Conservation (phyloP, 495 filamentous ascomycete species). For the Hypomontagnella submonticulosa region DNA sequence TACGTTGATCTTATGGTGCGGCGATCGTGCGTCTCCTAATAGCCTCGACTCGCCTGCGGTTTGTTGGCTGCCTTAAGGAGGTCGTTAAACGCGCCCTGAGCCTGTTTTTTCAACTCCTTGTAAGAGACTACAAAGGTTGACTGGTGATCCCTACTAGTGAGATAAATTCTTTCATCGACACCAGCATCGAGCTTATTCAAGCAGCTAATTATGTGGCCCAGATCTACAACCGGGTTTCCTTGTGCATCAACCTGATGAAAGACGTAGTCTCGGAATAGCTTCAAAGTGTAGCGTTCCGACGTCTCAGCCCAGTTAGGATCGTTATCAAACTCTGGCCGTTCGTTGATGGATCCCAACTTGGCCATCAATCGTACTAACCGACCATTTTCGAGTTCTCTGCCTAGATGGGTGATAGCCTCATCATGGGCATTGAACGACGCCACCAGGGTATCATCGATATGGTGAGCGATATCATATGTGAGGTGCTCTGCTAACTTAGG, state of each 20-base stretch:
- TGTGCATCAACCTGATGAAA: conserved; percentile 93
- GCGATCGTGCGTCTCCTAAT: conserved; percentile 23
- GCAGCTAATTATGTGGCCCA: conserved; percentile 84
- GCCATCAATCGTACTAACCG: conserved; percentile 81
- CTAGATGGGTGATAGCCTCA: conserved; percentile 66
- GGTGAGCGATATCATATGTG: conserved; percentile 76
- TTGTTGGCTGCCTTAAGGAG: conserved; percentile 67
- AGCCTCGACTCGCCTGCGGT: conserved; percentile 29
- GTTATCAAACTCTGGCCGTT: conserved; percentile 84
- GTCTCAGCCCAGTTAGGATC: conserved; percentile 85
- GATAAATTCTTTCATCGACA: conserved; percentile 81
- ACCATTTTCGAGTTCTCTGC: conserved; percentile 89
- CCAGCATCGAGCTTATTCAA: conserved; percentile 94
- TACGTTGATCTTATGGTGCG: conserved; percentile 7
- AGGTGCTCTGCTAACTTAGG: conserved; percentile 81
- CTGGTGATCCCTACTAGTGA: conserved; percentile 90
- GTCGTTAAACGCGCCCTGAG: conserved; percentile 83
- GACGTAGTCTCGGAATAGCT: conserved; percentile 95
- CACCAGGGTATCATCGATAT: conserved; percentile 80
- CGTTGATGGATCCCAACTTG: conserved; percentile 86
- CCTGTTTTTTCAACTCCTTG: conserved; percentile 82
- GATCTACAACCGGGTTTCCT: conserved; percentile 80
- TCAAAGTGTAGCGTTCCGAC: conserved; percentile 88
- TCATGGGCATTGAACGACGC: conserved; percentile 66
- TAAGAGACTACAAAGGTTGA: conserved; percentile 87